Conservation (phyloP, 768 basidiomycete species). For the Rhodotorula kratochvilovae region DNA sequence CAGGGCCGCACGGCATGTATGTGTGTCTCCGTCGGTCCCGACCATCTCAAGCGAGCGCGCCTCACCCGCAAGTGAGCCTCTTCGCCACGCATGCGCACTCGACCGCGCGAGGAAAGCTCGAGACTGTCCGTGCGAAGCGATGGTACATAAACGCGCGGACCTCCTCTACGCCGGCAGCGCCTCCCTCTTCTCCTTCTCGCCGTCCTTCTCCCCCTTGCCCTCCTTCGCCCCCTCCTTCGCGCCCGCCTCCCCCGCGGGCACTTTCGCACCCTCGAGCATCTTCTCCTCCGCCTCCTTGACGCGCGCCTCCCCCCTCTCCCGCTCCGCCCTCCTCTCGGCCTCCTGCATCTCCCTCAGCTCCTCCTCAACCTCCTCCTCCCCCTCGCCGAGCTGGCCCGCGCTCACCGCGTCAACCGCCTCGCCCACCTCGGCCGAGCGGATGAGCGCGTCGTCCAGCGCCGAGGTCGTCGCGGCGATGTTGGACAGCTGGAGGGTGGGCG, state of each 20-base stretch:
- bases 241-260: not conserved
- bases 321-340: not conserved
- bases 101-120: no score
- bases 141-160: no score
- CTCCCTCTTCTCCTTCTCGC: no score
- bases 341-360: constrained; percentile 6
- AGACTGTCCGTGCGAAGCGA: not conserved
- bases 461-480: constrained; percentile 32
- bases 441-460: constrained; percentile 26
- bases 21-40: no score
- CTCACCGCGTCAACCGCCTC: constrained; percentile 13
- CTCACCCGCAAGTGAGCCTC: no score
- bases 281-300: not conserved
- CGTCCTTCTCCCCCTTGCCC: not conserved
- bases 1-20: no score
- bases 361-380: constrained; percentile 18
- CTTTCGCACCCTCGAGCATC: not conserved
- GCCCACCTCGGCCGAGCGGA: constrained; percentile 15
- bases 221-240: no score
- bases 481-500: constrained; percentile 23
- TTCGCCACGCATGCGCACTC: no score
- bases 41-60: no score
- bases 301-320: constrained; percentile 3
- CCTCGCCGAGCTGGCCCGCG: constrained; percentile 7
- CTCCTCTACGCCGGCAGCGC: no score